Conservation (phyloP, 495 filamentous ascomycete genomes). For the Hypomontagnella monticulosa region DNA sequence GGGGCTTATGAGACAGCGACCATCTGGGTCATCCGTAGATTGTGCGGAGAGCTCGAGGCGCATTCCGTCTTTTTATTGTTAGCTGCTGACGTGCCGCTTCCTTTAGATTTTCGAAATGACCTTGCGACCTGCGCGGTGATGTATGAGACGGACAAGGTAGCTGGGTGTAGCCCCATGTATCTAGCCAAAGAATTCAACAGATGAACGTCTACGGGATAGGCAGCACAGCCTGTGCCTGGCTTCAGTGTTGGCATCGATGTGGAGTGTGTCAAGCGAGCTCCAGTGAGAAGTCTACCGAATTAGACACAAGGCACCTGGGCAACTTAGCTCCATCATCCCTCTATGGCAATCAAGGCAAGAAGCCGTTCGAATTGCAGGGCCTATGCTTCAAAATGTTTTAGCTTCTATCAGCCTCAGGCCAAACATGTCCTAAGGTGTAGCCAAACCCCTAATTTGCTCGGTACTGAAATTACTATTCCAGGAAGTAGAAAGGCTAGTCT, state of each 20-base stretch:
- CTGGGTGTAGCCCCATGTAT: constrained; percentile 44
- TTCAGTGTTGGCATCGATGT: constrained; percentile 41
- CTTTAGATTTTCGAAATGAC: constrained; percentile 24
- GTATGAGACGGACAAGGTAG: constrained; percentile 40
- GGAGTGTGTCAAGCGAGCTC: constrained; percentile 40
- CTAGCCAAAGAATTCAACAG: constrained; percentile 31
- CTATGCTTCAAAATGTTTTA: constrained; percentile 45
- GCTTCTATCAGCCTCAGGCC: constrained; percentile 38
- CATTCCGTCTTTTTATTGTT: constrained; percentile 43
- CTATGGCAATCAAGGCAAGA: constrained; percentile 45
- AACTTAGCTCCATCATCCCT: constrained; percentile 42
- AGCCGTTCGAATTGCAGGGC: constrained; percentile 43
- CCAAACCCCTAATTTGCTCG: constrained; percentile 37
- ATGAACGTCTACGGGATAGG: constrained; percentile 29
- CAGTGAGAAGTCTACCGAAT: constrained; percentile 38
- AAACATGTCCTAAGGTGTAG: constrained; percentile 41
- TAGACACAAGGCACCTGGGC: constrained; percentile 41
- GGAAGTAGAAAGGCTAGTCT: constrained; percentile 31
- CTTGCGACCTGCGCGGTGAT: constrained; percentile 36
- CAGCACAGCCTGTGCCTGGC: constrained; percentile 38
- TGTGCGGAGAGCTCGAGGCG: constrained; percentile 37
- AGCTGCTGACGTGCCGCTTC: constrained; percentile 22
- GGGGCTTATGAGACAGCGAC: constrained; percentile 45
- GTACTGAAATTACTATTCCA: constrained; percentile 38
- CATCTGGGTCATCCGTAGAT: constrained; percentile 39